These are phyloP conservation scores for Porphyridium purpureum DNA, from an alignment of 23 red algal species.

Conservation along the genomic window DNA sequence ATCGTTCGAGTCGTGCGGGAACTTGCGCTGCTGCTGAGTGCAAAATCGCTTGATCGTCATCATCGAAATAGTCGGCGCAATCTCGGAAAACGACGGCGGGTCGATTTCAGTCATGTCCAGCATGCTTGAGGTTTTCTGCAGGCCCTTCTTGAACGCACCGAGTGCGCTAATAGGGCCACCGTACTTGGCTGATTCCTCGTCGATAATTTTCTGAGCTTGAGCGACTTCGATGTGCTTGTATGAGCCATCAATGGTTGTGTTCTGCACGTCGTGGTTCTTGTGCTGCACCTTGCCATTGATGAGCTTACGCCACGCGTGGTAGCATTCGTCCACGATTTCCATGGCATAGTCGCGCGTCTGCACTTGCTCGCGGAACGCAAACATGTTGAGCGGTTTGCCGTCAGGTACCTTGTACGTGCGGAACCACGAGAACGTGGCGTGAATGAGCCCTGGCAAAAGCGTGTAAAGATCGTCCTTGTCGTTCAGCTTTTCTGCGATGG, in stretches of 20 bases:
- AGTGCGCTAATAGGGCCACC: constrained; percentile 1
- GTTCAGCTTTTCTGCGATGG: constrained; percentile 43
- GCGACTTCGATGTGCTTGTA: not conserved
- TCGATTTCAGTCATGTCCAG: constrained; percentile 45
- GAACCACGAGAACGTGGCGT: constrained; percentile 99
- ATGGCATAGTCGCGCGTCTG: constrained; percentile 62
- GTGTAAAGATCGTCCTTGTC: constrained; percentile 87
- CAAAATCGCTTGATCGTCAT: constrained; percentile 96
- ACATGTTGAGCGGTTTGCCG: constrained; percentile 81
- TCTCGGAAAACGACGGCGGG: constrained; percentile 25
- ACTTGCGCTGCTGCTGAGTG: constrained; percentile 84
- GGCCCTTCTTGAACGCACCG: constrained; percentile 20
- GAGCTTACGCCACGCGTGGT: constrained; percentile 71
- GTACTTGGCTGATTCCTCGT: constrained; percentile 10
- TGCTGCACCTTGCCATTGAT: constrained; percentile 57
- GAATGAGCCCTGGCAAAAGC: constrained; percentile 67
- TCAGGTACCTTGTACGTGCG: constrained; percentile 91
- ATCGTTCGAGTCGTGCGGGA: constrained; percentile 86
- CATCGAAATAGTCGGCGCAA: constrained; percentile 21
- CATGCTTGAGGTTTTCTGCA: not conserved
- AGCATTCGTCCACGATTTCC: constrained; percentile 86
- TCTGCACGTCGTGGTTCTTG: constrained; percentile 69
- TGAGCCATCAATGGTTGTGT: constrained; percentile 55
- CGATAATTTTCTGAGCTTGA: constrained; percentile 26
- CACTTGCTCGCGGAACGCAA: constrained; percentile 90